Evolutionary conservation across 2,329 filamentous ascomycete species (phyloP), one percentile per base, ranked within the genome.

Genomic region (Xylariaceae sp.): DNA sequence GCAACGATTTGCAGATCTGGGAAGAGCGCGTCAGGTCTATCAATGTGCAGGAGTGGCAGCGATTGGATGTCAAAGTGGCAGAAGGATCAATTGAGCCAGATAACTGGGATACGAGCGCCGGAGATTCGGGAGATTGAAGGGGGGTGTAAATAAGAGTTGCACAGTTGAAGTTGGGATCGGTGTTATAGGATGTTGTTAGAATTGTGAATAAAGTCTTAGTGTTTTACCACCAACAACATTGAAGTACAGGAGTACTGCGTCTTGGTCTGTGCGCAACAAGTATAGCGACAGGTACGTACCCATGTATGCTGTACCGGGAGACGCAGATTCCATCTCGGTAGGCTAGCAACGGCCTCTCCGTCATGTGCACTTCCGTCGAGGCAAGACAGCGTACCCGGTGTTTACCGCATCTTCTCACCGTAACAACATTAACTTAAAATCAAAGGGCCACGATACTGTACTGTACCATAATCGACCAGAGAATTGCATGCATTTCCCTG

Each of bases 281-380:
- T 28, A 44, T 39, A 46, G 23, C 17, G n/a, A 29, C 28, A 12
- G 12, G 46, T 23, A 31, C 19, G 26, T 46, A 44, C 40, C 23
- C 6, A 11, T 29, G n/a, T 44, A 7, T 7, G 14, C 34, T 17
- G 19, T 40, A 24, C n/a, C n/a, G n/a, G 39, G 45, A 16, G 44
- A 34, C 19, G 16, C 39, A 24, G 28, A 29, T 17, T n/a, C 45
- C 24, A 39, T 52, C 46, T 37, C 57, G 53, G 56, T 37, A 51
- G 60, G 60, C 46, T 62, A 62, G 53, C 53, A 58, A 50, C 61
- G 61, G 58, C 61, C 51, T 61, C 53, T 56, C 54, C 60, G 53
- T 61, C 19, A 41, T 26, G 44, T 45, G 43, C 34, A 39, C 29
- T 31, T 58, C 24, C 39, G 33, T 21, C 19, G 34, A 54, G 26